phyloP scores from a whole-genome alignment of 306 rosid species.

The Pyrus communis region DNA sequence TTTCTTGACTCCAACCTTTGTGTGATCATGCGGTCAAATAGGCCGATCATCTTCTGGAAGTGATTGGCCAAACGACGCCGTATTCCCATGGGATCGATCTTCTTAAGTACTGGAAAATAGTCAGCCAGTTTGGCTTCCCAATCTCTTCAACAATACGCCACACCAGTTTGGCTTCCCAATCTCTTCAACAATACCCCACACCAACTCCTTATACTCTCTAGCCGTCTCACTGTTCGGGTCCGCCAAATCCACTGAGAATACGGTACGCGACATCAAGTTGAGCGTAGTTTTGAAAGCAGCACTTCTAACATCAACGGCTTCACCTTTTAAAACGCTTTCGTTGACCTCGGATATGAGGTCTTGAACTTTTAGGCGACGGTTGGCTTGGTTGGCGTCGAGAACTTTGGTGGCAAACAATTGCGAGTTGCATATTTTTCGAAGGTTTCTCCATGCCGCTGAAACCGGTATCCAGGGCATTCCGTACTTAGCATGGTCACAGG shows the following conservation, averaged over 20 bases:
- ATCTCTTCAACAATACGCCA: too few relatives aligned
- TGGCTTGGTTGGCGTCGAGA: not conserved
- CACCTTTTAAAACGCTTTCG: not conserved
- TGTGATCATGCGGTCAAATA: not conserved
- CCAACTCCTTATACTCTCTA: constrained; percentile 17
- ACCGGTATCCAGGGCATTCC: constrained; percentile 26
- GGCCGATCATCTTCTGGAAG: not conserved
- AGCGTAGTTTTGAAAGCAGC: constrained; percentile 15
- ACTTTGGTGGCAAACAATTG: not conserved
- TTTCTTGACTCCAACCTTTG: not conserved
- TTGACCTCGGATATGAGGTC: constrained; percentile 1
- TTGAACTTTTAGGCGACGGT: not conserved
- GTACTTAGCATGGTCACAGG: constrained; percentile 4
- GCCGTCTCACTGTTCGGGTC: not conserved
- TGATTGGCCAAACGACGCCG: not conserved
- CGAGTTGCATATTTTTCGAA: constrained; percentile 21
- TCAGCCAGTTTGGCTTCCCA: constrained; percentile 7
- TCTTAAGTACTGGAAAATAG: constrained; percentile 20
- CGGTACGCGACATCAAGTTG: constrained; percentile 27
- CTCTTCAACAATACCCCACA: constrained; percentile 9
- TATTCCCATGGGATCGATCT: constrained; percentile 24
- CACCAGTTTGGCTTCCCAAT: constrained; percentile 21
- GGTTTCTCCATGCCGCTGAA: constrained; percentile 23
- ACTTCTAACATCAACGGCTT: constrained; percentile 15
- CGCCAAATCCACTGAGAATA: constrained; percentile 23